A percentile compares a stretch with the other conserved stretches of the same genome.
phyloP scores from a whole-genome alignment of 441 rosid genomes.

The Codiaeum variegatum region DNA sequence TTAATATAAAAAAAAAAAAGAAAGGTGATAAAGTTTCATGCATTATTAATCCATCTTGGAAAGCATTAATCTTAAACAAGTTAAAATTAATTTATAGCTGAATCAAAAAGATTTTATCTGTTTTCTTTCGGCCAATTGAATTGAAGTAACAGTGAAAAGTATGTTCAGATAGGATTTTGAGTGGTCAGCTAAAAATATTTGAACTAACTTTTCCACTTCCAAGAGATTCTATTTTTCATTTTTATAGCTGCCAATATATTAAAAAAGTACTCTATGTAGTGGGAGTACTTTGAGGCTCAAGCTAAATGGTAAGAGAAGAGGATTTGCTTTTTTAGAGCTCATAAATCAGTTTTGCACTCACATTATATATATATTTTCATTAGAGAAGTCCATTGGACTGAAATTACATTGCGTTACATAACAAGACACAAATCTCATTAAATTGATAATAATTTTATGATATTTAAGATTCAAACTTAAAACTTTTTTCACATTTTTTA shows the following conservation, averaged over 20 bases:
- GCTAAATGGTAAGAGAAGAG: no score
- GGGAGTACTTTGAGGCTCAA: no score
- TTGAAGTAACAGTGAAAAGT: slow-evolving; percentile 1
- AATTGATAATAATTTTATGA: no score
- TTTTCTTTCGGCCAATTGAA: slow-evolving; percentile 15
- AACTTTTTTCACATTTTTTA: no score
- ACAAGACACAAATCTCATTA: no score
- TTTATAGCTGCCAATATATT: slow-evolving; percentile 16
- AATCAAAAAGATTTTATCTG: background rate
- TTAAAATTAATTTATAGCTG: background rate
- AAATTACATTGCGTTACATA: no score
- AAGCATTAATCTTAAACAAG: slow-evolving; percentile 19
- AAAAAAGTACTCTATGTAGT: no score
- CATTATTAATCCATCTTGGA: slow-evolving; percentile 4
- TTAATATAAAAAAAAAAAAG: background rate
- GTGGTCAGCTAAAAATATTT: slow-evolving; percentile 5
- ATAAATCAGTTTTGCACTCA: no score
- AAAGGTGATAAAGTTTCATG: background rate
- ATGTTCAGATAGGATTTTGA: slow-evolving; percentile 11
- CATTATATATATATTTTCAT: no score
- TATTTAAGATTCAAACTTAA: no score
- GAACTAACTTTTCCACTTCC: background rate
- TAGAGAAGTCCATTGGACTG: no score
- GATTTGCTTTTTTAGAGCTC: no score
- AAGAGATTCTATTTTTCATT: slow-evolving; percentile 1